Evolutionary conservation across 164 flowering plant species (phyloP), one percentile per base, ranked within the genome.

Genomic region (Dillenia suffruticosa): DNA sequence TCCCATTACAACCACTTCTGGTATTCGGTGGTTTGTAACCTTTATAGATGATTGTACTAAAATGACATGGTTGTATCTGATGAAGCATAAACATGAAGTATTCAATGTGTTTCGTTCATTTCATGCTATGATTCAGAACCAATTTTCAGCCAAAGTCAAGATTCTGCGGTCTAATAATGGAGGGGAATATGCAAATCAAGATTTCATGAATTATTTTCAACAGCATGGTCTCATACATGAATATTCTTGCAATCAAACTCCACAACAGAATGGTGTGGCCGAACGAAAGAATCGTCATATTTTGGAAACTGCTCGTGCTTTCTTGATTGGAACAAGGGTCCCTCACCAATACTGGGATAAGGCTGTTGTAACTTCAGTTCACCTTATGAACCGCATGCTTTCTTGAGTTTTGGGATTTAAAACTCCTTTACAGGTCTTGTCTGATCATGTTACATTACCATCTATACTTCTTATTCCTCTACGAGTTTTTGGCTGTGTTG

Each of bases 31-130:
- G 26, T 52, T 52, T 52, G 55, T 52, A 19, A 52, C 22, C 9
- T 52, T 52, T 52, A 1, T 16, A 14, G 19, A 52, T 52, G 26
- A 52, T 16, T 52, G 55, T 16, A 12, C 55, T 16, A 14, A 19
- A 10, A 52, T 13, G 19, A 52, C 26, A 17, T 52, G 19, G n/a
- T 1, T 52, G 11, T 52, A 52, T 19, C 10, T 52, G 22, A 14
- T 52, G 55, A 52, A 52, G 17, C n/a, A 52, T 9, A 52, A 52
- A 52, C n/a, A 52, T 17, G 55, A 52, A 17, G 55, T 52, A 14
- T 52, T 52, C 9, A 19, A 52, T 52, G 55, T 52, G 10, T 52
- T 52, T 13, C 16, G 22, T 13, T 13, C 26, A 14, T 52, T 52
- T 17, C 55, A 52, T 17, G 17, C 16, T 14, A 13, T 52, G 26